Evolutionary conservation across 768 basidiomycete species (phyloP).

Genomic region (Nidula microcarpa): DNA sequence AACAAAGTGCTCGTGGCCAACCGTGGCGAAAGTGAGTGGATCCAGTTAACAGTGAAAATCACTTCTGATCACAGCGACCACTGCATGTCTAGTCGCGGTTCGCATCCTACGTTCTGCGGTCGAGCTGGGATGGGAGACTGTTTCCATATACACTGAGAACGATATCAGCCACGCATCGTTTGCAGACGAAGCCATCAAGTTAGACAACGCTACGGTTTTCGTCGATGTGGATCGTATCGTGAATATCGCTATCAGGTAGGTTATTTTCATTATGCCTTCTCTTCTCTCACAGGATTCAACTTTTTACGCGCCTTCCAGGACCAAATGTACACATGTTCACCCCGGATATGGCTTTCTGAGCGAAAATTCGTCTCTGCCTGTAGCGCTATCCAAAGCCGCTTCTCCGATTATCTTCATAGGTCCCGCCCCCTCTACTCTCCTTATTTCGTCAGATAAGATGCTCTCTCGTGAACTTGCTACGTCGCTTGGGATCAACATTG

Average conservation of each 20-base stretch:
- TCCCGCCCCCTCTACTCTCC: constrained; percentile 75
- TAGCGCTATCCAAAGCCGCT: constrained; percentile 66
- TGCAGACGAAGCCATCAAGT: constrained; percentile 85
- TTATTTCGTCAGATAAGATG: constrained; percentile 52
- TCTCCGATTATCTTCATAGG: constrained; percentile 67
- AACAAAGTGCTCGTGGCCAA: constrained; percentile 77
- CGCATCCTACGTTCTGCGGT: constrained; percentile 84
- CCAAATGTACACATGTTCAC: constrained; percentile 33
- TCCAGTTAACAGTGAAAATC: constrained; percentile 15
- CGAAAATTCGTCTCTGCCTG: constrained; percentile 78
- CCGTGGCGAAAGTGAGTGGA: constrained; percentile 57
- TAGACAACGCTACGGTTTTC: constrained; percentile 61
- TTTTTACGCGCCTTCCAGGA: constrained; percentile 4
- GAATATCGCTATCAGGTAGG: constrained; percentile 21
- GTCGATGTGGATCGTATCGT: constrained; percentile 26
- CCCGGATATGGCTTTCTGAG: constrained; percentile 83
- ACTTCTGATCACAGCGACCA: constrained; percentile 6
- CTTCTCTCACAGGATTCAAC: background rate
- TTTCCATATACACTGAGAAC: constrained; percentile 82
- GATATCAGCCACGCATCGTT: constrained; percentile 81
- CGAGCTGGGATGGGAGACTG: constrained; percentile 84
- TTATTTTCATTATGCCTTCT: background rate
- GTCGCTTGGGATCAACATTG: constrained; percentile 23
- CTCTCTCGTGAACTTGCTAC: constrained; percentile 28
- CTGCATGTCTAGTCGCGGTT: constrained; percentile 62